phyloP scores from a whole-genome alignment of 345 rosid genomes.

The Anacardium occidentale region DNA sequence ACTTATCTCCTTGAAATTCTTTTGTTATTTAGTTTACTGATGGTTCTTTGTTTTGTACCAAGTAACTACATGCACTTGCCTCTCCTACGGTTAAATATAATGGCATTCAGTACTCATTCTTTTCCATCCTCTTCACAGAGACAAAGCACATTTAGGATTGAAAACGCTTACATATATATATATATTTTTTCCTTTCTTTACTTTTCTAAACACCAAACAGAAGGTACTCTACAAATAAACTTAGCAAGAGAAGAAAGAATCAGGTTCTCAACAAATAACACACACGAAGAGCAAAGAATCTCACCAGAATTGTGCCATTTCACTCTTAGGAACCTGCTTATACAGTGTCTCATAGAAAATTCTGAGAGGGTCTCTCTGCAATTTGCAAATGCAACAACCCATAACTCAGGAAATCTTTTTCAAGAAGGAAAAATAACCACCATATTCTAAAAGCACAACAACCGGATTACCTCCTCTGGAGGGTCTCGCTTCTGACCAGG shows the following conservation, averaged over 20 bases:
- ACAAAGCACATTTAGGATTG: not conserved
- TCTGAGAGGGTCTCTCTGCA: conserved; percentile 96
- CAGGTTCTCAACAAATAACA: not conserved
- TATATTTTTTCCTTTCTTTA: conserved; percentile 5
- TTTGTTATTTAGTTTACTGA: not conserved
- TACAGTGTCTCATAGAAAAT: conserved; percentile 81
- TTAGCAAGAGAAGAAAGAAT: not conserved
- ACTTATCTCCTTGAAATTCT: not conserved
- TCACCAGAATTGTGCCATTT: conserved; percentile 97
- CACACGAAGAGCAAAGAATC: conserved; percentile 16
- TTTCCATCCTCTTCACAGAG: not conserved
- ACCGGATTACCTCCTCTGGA: conserved; percentile 62
- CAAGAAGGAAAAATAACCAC: not conserved
- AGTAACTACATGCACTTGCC: not conserved
- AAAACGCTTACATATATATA: not conserved
- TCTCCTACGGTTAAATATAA: not conserved
- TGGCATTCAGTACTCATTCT: not conserved
- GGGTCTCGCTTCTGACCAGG: conserved; percentile 91
- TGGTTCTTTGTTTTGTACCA: not conserved
- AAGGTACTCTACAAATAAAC: not conserved
- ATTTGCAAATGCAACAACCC: conserved; percentile 24
- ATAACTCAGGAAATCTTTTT: not conserved
- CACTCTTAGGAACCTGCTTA: conserved; percentile 74
- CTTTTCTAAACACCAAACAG: not conserved
- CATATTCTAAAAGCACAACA: conserved; percentile 3